Evolutionary conservation across 805 yeast species (phyloP).

Genomic region (Kazachstania kunashirensis): DNA sequence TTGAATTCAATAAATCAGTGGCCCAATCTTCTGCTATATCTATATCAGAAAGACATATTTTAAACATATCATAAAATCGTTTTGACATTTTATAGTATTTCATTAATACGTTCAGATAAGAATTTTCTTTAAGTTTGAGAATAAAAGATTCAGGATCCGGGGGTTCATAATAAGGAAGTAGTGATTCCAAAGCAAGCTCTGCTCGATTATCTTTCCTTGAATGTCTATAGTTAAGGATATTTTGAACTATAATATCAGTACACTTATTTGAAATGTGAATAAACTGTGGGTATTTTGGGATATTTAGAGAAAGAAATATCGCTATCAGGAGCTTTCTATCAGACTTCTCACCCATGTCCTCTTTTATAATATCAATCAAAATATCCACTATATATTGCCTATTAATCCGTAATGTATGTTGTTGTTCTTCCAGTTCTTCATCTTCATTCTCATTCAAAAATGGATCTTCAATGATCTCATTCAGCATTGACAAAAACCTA

Average conservation of each 20-base stretch:
- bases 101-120: constrained; percentile 19
- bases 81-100: constrained; percentile 13
- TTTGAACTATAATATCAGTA: constrained; percentile 39
- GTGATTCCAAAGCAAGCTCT: constrained; percentile 59
- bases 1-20: neutral
- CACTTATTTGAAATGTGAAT: constrained; percentile 57
- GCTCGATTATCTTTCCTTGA: neutral
- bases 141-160: constrained; percentile 38
- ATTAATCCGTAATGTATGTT: constrained; percentile 29
- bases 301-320: constrained; percentile 69
- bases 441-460: constrained; percentile 49
- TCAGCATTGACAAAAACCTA: constrained; percentile 56
- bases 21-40: neutral
- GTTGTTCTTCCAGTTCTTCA: constrained; percentile 23
- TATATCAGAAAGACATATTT: neutral
- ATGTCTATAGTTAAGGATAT: constrained; percentile 29
- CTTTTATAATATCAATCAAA: constrained; percentile 47
- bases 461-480: constrained; percentile 78
- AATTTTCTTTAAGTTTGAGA: constrained; percentile 14
- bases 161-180: constrained; percentile 60
- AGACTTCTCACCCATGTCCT: constrained; percentile 24
- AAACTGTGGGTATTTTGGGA: constrained; percentile 79
- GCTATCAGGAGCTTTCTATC: constrained; percentile 32
- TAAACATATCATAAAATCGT: constrained; percentile 11
- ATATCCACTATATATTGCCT: constrained; percentile 75